Base-by-base conservation (phyloP, 202 grass and related monocot species). In the Schoenoplectus tabernaemontani region DNA sequence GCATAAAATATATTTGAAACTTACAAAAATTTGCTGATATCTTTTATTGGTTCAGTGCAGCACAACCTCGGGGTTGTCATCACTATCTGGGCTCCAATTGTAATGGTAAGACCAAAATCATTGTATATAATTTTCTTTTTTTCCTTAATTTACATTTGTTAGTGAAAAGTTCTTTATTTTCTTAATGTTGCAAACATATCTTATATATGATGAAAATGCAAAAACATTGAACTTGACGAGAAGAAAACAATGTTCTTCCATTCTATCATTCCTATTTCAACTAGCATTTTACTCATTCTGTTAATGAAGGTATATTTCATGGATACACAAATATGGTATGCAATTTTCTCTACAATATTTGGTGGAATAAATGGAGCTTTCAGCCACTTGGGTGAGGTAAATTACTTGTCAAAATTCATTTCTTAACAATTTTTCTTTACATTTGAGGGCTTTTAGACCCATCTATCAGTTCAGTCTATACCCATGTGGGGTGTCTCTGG, bases 271-370 rank as follows among this genome's bases (percentile, higher is more conserved):
- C 65, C 36, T 50, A 7, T 36, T 73, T 47, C 60, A 82, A 19
- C 7, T 51, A 9, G 78, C 28, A 85, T 64, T 62, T 73, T 64
- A 41, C 37, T 59, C 32, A 58, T 69, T 9, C 64, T 81, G 42
- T 87, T 9, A 30, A 10, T 77, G 63, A 82, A 98, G 95, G 95
- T 99, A 46, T 99, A 99, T 78, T 99, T 99, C 83, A 99, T 99
- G 92, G 96, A 99, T 78, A 88, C 96, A 12, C 96, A 96, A 90
- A 99, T 99, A 93, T 99, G 96, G 96, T 99, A 99, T 33, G 90
- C 92, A 64, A 99, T 99, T 96, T 99, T 99, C 86, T 99, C 92
- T 54, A 99, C 96, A 28, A 88, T 99, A 82, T 91, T 83, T 80
- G 96, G 96, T 77, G 96, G 96, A 85, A 85, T 96, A 46, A 89